Base-by-base conservation (phyloP, 225 moss, liverwort and hornwort genomes). In the Asterella californica region DNA sequence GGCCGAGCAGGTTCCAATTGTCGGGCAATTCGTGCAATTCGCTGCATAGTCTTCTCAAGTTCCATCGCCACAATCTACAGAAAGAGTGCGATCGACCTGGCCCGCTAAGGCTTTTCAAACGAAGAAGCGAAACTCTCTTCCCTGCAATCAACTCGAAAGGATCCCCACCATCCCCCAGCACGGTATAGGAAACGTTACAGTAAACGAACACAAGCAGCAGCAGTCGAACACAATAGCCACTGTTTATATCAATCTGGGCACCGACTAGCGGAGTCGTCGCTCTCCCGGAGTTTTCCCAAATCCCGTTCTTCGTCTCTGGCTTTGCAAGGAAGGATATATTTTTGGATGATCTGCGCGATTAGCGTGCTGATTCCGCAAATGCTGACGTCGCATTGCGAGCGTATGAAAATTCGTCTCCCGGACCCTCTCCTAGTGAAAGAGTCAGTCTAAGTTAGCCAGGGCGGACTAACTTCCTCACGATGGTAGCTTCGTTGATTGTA, bases 11-110 rank as follows among this genome's bases (percentile, higher is more conserved):
- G 90, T 79, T 90, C 81, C 48, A 94, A 79, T 61, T 94, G 94
- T 46, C 77, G 80, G 7, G 79, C 83, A 85, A 94, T 90, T 76
- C 88, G 89, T 1, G 88, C 82, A 76, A 94, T 76, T 75, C 93
- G 86, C 53, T 89, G 87, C 74, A 85, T 65, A 75, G 90, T 86
- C 87, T 83, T 91, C 60, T 84, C 84, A 12, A 84, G 67, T 80
- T 69, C 82, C 82, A 82, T 82, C 0, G 55, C 66, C 42, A 55
- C 63, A 48, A 61, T 62, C 38, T 12, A 48, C 27, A 64, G 29
- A 64, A 9, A n/a, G 30, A 64, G n/a, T 64, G 15, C 5, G 57
- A 57, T 57, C 18, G 21, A 57, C 15, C 18, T 21, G n/a, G n/a
- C n/a, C 18, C 15, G 3, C 57, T 18, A n/a, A n/a, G n/a, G n/a